Evolutionary conservation across 768 basidiomycete genomes (phyloP).

Genomic region (Clitopilus passeckerianus): DNA sequence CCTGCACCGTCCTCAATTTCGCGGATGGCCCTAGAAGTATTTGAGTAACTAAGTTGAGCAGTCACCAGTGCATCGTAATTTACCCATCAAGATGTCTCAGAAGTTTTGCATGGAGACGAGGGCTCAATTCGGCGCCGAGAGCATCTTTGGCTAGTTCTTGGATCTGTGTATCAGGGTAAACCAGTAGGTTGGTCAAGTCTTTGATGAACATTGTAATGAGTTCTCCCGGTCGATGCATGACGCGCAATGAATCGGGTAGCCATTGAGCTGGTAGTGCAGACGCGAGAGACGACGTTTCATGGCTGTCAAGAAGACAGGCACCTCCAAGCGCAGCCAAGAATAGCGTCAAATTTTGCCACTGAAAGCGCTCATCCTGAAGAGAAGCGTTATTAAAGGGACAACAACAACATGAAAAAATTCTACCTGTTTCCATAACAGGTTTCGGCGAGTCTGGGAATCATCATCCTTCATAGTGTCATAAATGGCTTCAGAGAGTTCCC

Average conservation of each 20-base stretch:
- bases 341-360: slow-evolving; percentile 84
- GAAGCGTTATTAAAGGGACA: background rate
- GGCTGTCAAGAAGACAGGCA: slow-evolving; percentile 41
- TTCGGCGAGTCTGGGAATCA: slow-evolving; percentile 17
- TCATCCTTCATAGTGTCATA: slow-evolving; percentile 28
- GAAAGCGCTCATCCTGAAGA: slow-evolving; percentile 61
- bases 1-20: slow-evolving; percentile 43
- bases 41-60: background rate
- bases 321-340: slow-evolving; percentile 39
- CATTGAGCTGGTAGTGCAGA: slow-evolving; percentile 49
- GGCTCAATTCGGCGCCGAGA: slow-evolving; percentile 73
- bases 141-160: slow-evolving; percentile 82
- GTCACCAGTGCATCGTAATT: slow-evolving; percentile 19
- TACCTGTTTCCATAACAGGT: slow-evolving; percentile 23
- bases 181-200: slow-evolving; percentile 63
- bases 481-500: slow-evolving; percentile 54
- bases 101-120: slow-evolving; percentile 60
- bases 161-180: slow-evolving; percentile 56
- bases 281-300: slow-evolving; percentile 44
- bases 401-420: background rate
- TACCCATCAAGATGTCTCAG: slow-evolving; percentile 74
- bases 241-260: slow-evolving; percentile 73
- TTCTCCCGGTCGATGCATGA: slow-evolving; percentile 49
- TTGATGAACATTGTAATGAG: slow-evolving; percentile 63
- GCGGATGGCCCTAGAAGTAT: slow-evolving; percentile 38